A percentile compares a stretch with the other conserved stretches of the same genome.
phyloP scores from a whole-genome alignment of 1,139 yeast genomes.

The Yamadazyma blattariae region DNA sequence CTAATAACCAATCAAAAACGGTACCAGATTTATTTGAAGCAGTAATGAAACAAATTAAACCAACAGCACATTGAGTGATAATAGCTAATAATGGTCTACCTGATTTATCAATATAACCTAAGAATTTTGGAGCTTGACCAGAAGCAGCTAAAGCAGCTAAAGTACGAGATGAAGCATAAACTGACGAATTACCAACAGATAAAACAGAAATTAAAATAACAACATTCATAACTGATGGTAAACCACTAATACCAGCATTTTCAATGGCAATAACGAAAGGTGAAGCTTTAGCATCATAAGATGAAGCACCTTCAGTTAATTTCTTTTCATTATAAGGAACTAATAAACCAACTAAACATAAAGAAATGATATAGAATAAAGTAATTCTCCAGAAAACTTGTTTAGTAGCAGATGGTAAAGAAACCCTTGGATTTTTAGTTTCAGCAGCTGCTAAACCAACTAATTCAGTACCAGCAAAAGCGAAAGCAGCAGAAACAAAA shows the following conservation, averaged over 20 bases:
- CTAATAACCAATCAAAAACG: constrained; percentile 78
- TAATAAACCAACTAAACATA: constrained; percentile 41
- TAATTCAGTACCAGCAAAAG: constrained; percentile 48
- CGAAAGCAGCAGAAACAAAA: constrained; percentile 45
- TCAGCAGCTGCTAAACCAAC: constrained; percentile 46
- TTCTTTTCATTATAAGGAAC: constrained; percentile 36
- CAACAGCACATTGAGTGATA: constrained; percentile 53
- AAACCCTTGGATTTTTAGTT: constrained; percentile 37
- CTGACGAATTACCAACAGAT: constrained; percentile 54
- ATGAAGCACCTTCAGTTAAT: constrained; percentile 29
- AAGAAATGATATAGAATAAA: constrained; percentile 43
- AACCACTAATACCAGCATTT: constrained; percentile 40
- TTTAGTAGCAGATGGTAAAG: constrained; percentile 43
- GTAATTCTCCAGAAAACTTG: constrained; percentile 49
- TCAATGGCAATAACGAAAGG: constrained; percentile 47
- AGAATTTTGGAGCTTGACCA: constrained; percentile 73
- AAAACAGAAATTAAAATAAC: constrained; percentile 45
- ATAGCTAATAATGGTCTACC: constrained; percentile 78
- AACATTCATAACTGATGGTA: constrained; percentile 48
- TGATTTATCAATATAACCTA: constrained; percentile 68
- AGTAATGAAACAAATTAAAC: constrained; percentile 64
- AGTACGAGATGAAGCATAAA: constrained; percentile 77
- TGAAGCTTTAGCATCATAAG: constrained; percentile 44
- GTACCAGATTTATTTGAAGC: constrained; percentile 62
- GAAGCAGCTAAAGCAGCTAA: constrained; percentile 78